A percentile compares a stretch with the other conserved stretches of the same genome.
These are phyloP conservation scores for Beta macrorhiza DNA, from an alignment of 179 eudicot genomes.

Conservation along the genomic window DNA sequence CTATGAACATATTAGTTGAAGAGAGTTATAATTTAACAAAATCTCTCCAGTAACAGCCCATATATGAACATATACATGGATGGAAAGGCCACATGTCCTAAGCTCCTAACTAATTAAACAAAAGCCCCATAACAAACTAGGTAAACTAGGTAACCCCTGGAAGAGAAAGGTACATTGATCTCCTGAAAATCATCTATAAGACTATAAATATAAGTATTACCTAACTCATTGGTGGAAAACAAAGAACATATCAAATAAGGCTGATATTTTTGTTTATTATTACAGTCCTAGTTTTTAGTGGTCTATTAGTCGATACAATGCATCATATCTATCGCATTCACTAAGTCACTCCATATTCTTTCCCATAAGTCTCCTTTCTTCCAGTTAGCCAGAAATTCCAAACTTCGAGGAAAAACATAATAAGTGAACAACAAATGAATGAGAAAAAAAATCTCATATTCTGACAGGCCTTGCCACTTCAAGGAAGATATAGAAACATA, in stretches of 20 bases:
- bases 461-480: background rate
- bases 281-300: background rate
- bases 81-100: background rate
- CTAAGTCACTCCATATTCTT: background rate
- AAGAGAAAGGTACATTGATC: background rate
- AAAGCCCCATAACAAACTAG: background rate
- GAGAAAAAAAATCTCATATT: background rate
- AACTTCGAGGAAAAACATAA: background rate
- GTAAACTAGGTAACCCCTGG: background rate
- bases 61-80: background rate
- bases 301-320: background rate
- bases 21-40: background rate
- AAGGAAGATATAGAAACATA: background rate
- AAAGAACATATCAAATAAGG: too few species aligned
- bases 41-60: background rate
- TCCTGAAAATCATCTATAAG: background rate
- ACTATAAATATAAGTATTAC: too few species aligned
- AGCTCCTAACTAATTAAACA: background rate
- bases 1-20: background rate
- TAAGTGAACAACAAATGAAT: background rate
- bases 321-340: background rate
- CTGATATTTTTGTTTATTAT: too few species aligned
- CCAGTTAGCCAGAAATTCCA: background rate
- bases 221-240: too few species aligned
- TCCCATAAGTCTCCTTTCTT: background rate